Conservation (phyloP, 192 early-diverging fungal genomes). For the Rhizophagus sp. region DNA sequence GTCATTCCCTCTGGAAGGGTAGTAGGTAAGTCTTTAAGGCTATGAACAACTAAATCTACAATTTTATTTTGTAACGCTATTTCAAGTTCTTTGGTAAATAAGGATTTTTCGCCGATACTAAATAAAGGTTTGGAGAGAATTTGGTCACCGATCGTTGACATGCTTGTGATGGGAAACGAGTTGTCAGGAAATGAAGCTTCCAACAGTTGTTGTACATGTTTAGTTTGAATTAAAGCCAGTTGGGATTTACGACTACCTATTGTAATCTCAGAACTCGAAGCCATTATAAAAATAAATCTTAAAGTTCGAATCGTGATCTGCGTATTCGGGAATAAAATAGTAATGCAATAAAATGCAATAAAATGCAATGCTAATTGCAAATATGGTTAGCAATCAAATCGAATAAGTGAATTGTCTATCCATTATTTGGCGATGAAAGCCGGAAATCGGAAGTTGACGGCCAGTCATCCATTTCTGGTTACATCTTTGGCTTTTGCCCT, state of each 20-base stretch:
- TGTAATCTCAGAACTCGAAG: constrained; percentile 15
- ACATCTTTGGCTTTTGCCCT: neutral
- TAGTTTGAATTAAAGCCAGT: constrained; percentile 85
- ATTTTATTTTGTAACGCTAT: constrained; percentile 61
- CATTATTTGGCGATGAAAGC: neutral
- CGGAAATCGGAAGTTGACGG: neutral
- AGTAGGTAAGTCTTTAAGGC: constrained; percentile 93
- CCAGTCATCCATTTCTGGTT: neutral
- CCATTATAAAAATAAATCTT: neutral
- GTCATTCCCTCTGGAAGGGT: constrained; percentile 78
- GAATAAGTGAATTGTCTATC: neutral
- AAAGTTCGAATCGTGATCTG: neutral
- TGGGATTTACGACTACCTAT: constrained; percentile 87
- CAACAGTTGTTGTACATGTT: constrained; percentile 64
- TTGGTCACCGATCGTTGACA: constrained; percentile 80
- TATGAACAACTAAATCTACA: constrained; percentile 90
- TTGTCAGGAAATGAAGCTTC: constrained; percentile 46
- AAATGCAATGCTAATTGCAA: neutral
- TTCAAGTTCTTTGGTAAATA: constrained; percentile 94
- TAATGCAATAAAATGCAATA: neutral
- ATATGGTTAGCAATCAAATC: neutral
- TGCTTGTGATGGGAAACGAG: constrained; percentile 53
- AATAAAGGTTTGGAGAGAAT: constrained; percentile 79
- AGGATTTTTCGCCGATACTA: constrained; percentile 88
- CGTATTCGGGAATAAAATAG: neutral